Base-by-base conservation (phyloP, 2,329 filamentous ascomycete genomes). In the Ceratocystis colombiana region DNA sequence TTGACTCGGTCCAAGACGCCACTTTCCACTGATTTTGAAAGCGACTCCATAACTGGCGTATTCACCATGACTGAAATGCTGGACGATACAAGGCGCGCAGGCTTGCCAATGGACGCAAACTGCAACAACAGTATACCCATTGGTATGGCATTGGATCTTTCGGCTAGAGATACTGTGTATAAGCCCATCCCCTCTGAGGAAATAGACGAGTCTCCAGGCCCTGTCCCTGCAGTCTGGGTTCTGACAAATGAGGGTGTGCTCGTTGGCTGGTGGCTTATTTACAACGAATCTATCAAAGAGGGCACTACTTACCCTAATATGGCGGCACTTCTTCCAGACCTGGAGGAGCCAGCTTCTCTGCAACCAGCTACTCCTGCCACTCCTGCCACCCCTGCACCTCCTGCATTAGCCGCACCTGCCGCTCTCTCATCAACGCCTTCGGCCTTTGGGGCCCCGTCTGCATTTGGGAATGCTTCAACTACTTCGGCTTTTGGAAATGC, bases 241-340 rank as follows among this genome's bases (percentile, higher is more conserved):
- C 79, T 99, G 17, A 97, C 95, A 68, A 87, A 96, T 70, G 90
- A 96, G 72, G 94, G 94, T 69, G 77, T 96, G 8, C 79, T 99
- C 17, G 85, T 84, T 59, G 82, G 86, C 12, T 99, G 93, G 91
- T 96, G 93, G 90, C 77, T 97, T 55, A 83, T 97, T 22, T 96
- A 96, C 76, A 84, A 88, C 45, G 90, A 95, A 53, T 91, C 93
- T 1, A 86, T 99, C 68, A 84, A 87, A 68, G 79, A 87, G 71
- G 86, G 86, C 2, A 84, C 84, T 5, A 83, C 84, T 0, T 97
- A 91, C 74, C 82, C 87, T 50, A 89, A 88, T 3, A 78, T 96
- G 69, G 77, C 80, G 50, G 77, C 61, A 28, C 76, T 57, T 78
- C 77, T 41, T 77, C 79, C 67, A 75, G 75, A 1, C 71, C 73